A percentile compares a stretch with the other conserved stretches of the same genome.
These are phyloP conservation scores for Geranium incanum DNA, from an alignment of 441 rosid genomes.

Conservation along the genomic window DNA sequence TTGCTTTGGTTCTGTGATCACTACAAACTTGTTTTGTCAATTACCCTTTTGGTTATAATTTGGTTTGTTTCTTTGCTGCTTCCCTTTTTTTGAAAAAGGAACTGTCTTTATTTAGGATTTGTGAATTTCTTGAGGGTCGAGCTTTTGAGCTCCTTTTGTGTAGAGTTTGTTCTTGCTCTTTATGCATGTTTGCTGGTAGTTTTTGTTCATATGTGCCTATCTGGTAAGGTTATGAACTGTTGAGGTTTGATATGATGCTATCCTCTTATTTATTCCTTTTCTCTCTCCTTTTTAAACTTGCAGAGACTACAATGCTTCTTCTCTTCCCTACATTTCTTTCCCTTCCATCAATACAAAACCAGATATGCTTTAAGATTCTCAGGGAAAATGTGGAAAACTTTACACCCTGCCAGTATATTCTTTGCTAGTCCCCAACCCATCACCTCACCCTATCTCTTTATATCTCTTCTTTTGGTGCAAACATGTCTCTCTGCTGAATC, in stretches of 20 bases:
- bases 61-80: not conserved
- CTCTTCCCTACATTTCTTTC: conserved; percentile 7
- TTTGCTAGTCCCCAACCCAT: conserved; percentile 8
- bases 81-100: not conserved
- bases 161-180: conserved; percentile 15
- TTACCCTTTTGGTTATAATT: not conserved
- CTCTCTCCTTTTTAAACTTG: conserved; percentile 9
- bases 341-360: conserved; percentile 12
- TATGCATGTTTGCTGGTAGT: conserved; percentile 26
- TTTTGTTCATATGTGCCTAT: conserved; percentile 18
- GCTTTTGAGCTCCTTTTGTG: conserved; percentile 13
- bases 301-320: conserved; percentile 18
- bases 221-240: conserved; percentile 27
- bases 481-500: not conserved
- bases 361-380: conserved; percentile 17
- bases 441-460: conserved; percentile 9
- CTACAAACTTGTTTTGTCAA: conserved; percentile 2
- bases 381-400: conserved; percentile 14
- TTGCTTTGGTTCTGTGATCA: not conserved
- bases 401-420: conserved; percentile 7
- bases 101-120: conserved; percentile 5
- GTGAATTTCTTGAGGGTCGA: not conserved
- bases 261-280: conserved; percentile 7
- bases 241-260: conserved; percentile 20
- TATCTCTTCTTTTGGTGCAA: conserved; percentile 17